A percentile compares a stretch with the other conserved stretches of the same genome.
phyloP scores from a whole-genome alignment of 495 filamentous ascomycete genomes.

The Penicillium paradoxum region DNA sequence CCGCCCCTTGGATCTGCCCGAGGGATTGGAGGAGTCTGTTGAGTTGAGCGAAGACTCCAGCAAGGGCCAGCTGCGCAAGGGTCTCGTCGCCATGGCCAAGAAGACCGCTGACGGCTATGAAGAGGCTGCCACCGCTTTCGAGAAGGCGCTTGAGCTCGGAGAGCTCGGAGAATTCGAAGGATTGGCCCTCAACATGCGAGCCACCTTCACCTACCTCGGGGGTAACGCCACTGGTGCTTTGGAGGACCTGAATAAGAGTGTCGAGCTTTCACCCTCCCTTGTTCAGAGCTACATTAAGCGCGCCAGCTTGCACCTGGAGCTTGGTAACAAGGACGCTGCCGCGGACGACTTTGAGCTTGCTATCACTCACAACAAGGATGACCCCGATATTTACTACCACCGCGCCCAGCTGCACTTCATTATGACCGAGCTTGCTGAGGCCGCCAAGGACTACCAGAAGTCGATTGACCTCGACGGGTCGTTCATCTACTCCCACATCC shows the following conservation, averaged over 20 bases:
- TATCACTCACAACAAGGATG: conserved; percentile 75
- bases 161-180: conserved; percentile 78
- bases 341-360: conserved; percentile 84
- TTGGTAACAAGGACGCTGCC: conserved; percentile 85
- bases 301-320: conserved; percentile 94
- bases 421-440: conserved; percentile 83
- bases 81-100: conserved; percentile 71
- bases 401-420: conserved; percentile 99
- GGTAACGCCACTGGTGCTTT: conserved; percentile 82
- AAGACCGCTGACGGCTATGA: conserved; percentile 88
- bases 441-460: conserved; percentile 97
- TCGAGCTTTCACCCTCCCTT: conserved; percentile 78
- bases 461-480: conserved; percentile 92
- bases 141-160: conserved; percentile 75
- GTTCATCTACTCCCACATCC: conserved; percentile 99
- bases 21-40: conserved; percentile 72
- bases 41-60: conserved; percentile 75
- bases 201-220: conserved; percentile 88
- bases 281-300: conserved; percentile 98
- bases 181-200: conserved; percentile 90
- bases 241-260: conserved; percentile 80
- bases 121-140: conserved; percentile 77
- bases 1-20: conserved; percentile 70
- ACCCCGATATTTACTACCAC: conserved; percentile 99
- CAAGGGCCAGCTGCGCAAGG: conserved; percentile 76